These are phyloP conservation scores for Populus hybrid DNA, from an alignment of 441 rosid species.

Conservation along the genomic window DNA sequence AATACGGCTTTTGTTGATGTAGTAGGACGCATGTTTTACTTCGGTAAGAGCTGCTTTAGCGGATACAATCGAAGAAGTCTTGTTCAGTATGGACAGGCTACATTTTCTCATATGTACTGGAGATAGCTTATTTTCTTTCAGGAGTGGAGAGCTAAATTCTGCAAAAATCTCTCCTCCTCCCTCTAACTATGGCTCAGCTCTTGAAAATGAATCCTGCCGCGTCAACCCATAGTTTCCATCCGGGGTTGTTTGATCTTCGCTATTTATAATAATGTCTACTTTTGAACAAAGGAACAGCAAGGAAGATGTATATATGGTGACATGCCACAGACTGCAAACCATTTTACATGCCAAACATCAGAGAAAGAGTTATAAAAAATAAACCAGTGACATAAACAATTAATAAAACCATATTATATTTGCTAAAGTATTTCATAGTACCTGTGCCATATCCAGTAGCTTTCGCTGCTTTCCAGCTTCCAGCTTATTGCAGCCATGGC, in stretches of 20 bases:
- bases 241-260: conserved; percentile 28
- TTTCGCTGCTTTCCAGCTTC: conserved; percentile 77
- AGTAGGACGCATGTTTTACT: neutral
- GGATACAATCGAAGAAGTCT: neutral
- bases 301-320: conserved; percentile 77
- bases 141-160: conserved; percentile 5
- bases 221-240: conserved; percentile 58
- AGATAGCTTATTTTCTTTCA: neutral
- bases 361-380: neutral
- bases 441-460: conserved; percentile 99
- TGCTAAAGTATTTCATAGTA: conserved; percentile 13
- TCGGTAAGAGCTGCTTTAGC: conserved; percentile 5
- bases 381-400: conserved; percentile 8
- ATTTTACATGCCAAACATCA: conserved; percentile 16
- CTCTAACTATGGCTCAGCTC: conserved; percentile 32
- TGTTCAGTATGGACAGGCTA: neutral
- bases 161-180: conserved; percentile 9
- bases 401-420: neutral
- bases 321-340: conserved; percentile 82
- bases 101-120: conserved; percentile 5
- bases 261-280: conserved; percentile 34
- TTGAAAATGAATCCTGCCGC: conserved; percentile 59
- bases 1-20: neutral
- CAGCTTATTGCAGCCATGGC: conserved; percentile 84
- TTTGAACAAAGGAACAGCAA: conserved; percentile 97